A percentile compares a stretch with the other conserved stretches of the same genome.
phyloP scores from a whole-genome alignment of 2,329 filamentous ascomycete species.

The Aspergillus brunneoviolaceus region DNA sequence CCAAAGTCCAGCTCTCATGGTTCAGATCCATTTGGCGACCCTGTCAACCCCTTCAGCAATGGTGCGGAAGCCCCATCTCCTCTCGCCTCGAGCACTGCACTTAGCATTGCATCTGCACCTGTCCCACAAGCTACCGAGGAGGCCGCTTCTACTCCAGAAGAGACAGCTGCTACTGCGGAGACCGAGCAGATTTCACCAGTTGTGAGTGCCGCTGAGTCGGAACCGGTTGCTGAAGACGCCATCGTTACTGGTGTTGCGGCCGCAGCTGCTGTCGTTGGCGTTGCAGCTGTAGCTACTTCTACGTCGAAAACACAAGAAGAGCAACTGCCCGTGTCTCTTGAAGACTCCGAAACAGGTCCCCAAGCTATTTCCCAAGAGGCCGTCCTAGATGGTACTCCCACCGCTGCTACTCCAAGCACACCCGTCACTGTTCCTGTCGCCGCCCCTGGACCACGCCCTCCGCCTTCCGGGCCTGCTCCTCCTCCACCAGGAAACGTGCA shows the following conservation, averaged over 20 bases:
- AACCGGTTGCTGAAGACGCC: slow-evolving; percentile 40
- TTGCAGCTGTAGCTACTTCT: slow-evolving; percentile 37
- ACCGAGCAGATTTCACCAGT: slow-evolving; percentile 30
- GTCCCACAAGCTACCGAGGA: neutral
- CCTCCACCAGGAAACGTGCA: slow-evolving; percentile 69
- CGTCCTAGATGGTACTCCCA: slow-evolving; percentile 15
- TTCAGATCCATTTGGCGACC: slow-evolving; percentile 51
- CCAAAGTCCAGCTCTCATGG: slow-evolving; percentile 43
- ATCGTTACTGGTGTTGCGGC: slow-evolving; percentile 40
- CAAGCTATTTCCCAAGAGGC: neutral
- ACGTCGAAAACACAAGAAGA: slow-evolving; percentile 24
- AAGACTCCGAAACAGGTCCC: slow-evolving; percentile 15
- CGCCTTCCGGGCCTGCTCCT: slow-evolving; percentile 31
- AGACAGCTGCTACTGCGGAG: slow-evolving; percentile 36
- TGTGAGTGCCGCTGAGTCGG: slow-evolving; percentile 28
- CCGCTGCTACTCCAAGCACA: slow-evolving; percentile 12
- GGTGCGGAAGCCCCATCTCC: slow-evolving; percentile 52
- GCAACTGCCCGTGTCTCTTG: slow-evolving; percentile 21
- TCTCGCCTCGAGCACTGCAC: slow-evolving; percentile 4
- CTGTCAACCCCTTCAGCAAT: slow-evolving; percentile 70
- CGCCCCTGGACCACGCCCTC: slow-evolving; percentile 15
- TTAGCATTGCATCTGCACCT: slow-evolving; percentile 9
- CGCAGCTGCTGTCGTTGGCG: slow-evolving; percentile 40
- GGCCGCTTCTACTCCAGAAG: slow-evolving; percentile 32
- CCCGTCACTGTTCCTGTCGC: slow-evolving; percentile 16